These are phyloP conservation scores for Leccinum solheimii DNA, from an alignment of 1,284 basidiomycete species.

Conservation along the genomic window DNA sequence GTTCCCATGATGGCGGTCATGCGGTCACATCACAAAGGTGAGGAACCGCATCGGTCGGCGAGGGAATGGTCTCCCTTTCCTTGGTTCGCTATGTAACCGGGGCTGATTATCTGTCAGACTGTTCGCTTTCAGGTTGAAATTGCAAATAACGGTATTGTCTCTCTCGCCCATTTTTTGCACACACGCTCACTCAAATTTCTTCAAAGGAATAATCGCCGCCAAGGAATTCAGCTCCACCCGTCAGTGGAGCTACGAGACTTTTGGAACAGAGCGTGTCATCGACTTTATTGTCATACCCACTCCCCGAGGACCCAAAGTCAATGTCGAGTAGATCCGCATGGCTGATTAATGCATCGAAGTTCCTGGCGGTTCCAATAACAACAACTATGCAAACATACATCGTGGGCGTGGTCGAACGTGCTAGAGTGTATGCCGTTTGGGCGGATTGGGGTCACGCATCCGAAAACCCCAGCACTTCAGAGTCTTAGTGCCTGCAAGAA, in stretches of 20 bases:
- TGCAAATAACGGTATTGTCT: conserved; percentile 82
- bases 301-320: conserved; percentile 96
- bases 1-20: conserved; percentile 56
- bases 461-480: conserved; percentile 93
- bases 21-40: conserved; percentile 96
- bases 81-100: background rate
- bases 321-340: conserved; percentile 99
- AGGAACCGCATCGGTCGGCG: conserved; percentile 22
- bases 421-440: conserved; percentile 72
- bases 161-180: conserved; percentile 15
- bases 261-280: conserved; percentile 93
- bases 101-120: conserved; percentile 14
- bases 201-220: conserved; percentile 84
- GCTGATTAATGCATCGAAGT: conserved; percentile 99
- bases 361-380: conserved; percentile 97
- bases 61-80: background rate
- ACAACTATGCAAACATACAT: conserved; percentile 99
- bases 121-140: conserved; percentile 60
- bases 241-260: conserved; percentile 99
- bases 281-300: conserved; percentile 99
- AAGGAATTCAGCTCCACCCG: conserved; percentile 99
- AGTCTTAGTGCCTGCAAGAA: conserved; percentile 87
- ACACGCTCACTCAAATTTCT: conserved; percentile 24
- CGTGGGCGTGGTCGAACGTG: conserved; percentile 95
- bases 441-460: conserved; percentile 99